A percentile compares a stretch with the other conserved stretches of the same genome.
Evolutionary conservation across 1,284 basidiomycete species (phyloP).

Genomic region (Schizopora paradoxa): DNA sequence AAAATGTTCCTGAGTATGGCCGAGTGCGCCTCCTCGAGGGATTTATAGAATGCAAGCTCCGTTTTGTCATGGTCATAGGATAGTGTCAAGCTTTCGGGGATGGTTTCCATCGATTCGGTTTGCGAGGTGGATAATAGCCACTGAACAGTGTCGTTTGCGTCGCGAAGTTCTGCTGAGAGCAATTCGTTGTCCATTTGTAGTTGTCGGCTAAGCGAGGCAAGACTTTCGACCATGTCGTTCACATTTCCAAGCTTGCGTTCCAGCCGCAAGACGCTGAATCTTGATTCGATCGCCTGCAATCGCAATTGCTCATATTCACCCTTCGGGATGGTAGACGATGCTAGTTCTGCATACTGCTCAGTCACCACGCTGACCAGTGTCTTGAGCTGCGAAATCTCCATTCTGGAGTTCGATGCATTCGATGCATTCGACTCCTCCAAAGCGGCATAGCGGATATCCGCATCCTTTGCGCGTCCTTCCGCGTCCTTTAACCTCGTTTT

Average conservation of each 20-base stretch:
- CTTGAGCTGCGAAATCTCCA: conserved; percentile 44
- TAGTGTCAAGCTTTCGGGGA: no score
- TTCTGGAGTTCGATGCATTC: conserved; percentile 30
- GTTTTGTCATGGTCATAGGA: no score
- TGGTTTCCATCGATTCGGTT: no score
- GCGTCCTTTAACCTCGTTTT: conserved; percentile 25
- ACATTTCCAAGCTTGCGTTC: conserved; percentile 64
- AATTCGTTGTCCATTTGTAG: conserved; percentile 45
- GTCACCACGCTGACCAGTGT: conserved; percentile 43
- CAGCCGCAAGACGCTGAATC: conserved; percentile 44
- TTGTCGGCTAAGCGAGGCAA: conserved; percentile 57
- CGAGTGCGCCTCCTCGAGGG: no score
- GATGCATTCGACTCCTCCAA: conserved; percentile 27
- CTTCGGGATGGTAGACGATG: conserved; percentile 41
- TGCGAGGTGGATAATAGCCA: no score
- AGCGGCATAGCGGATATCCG: conserved; percentile 17
- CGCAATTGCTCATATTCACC: conserved; percentile 38
- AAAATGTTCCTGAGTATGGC: no score
- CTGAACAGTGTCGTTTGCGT: conserved; percentile 36
- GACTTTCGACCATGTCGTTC: conserved; percentile 59
- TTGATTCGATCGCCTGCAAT: conserved; percentile 36
- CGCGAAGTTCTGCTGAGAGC: conserved; percentile 38
- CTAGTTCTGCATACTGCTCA: conserved; percentile 55
- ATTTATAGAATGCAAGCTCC: no score
- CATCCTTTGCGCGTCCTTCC: not conserved